Percentiles rank a stretch among this genome's conserved stretches.
Evolutionary conservation across 257 asterid genomes (phyloP).

Genomic region (Solanum raphanifolium): DNA sequence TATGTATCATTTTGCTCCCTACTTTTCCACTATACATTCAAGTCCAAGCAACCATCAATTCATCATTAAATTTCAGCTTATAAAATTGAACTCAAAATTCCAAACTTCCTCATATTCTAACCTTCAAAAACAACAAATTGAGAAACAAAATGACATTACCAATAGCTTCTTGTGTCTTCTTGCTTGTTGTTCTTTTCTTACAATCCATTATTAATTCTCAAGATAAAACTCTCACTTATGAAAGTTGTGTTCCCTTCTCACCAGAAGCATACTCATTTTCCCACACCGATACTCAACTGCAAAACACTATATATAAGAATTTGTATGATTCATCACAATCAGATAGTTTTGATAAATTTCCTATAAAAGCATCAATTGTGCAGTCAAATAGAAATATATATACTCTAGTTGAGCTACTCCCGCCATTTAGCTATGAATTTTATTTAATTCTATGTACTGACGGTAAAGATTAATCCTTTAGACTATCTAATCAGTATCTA

Average conservation of each 20-base stretch:
- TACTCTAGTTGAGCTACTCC: not conserved
- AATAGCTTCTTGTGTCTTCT: slow-evolving; percentile 6
- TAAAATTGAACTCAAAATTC: not conserved
- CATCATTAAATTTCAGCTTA: not conserved
- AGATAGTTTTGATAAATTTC: slow-evolving; percentile 2
- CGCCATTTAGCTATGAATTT: not conserved
- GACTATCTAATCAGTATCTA: not conserved
- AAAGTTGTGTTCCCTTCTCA: slow-evolving; percentile 19
- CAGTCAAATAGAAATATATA: slow-evolving; percentile 5
- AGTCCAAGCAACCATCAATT: slow-evolving; percentile 17
- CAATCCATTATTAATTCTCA: not conserved
- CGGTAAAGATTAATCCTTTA: not conserved
- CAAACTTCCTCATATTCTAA: not conserved
- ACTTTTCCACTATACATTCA: slow-evolving; percentile 9
- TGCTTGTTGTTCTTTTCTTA: slow-evolving; percentile 7
- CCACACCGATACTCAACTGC: slow-evolving; percentile 18
- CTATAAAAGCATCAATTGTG: slow-evolving; percentile 19
- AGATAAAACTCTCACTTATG: slow-evolving; percentile 7
- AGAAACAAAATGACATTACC: slow-evolving; percentile 2
- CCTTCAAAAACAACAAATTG: not conserved
- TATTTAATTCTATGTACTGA: not conserved
- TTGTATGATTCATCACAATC: not conserved
- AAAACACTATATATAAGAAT: not conserved
- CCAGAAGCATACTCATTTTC: slow-evolving; percentile 27
- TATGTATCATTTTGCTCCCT: slow-evolving; percentile 18